Conservation (phyloP, 176 grass and related monocot species). For the Triticum monococcum region DNA sequence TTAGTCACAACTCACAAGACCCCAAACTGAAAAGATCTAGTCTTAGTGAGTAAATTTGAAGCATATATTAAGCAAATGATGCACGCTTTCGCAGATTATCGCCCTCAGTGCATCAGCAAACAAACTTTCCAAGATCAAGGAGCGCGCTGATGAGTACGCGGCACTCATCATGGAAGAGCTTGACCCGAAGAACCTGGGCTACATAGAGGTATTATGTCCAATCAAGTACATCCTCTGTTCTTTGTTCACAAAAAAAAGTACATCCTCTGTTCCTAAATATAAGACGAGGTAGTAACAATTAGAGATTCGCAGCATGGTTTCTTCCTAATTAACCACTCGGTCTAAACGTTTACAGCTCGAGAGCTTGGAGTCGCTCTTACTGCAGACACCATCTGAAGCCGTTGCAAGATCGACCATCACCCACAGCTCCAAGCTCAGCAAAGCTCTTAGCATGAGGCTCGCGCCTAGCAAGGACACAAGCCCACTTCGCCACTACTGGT, state of each 20-base stretch:
- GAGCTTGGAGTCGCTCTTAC: conserved; percentile 68
- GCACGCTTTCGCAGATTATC: conserved; percentile 62
- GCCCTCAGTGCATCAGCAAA: conserved; percentile 89
- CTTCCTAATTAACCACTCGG: neutral
- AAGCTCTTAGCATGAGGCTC: conserved; percentile 82
- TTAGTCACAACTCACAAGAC: conserved; percentile 7
- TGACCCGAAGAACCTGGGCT: conserved; percentile 66
- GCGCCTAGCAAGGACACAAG: conserved; percentile 44
- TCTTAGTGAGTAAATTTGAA: neutral
- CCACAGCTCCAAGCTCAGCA: conserved; percentile 83
- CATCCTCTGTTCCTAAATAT: too few species aligned
- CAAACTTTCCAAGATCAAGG: conserved; percentile 88
- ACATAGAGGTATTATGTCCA: conserved; percentile 68
- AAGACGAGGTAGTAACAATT: too few species aligned
- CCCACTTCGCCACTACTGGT: conserved; percentile 48
- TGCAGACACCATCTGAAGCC: conserved; percentile 63
- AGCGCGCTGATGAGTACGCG: conserved; percentile 78
- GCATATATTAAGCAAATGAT: neutral
- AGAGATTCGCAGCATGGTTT: neutral
- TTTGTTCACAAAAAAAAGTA: too few species aligned
- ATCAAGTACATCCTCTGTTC: neutral
- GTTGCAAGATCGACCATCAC: conserved; percentile 51
- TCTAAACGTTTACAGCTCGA: conserved; percentile 50
- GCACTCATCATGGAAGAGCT: conserved; percentile 93
- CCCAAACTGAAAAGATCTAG: neutral